phyloP scores from a whole-genome alignment of 2,329 filamentous ascomycete species.

The Penicillium sp. region DNA sequence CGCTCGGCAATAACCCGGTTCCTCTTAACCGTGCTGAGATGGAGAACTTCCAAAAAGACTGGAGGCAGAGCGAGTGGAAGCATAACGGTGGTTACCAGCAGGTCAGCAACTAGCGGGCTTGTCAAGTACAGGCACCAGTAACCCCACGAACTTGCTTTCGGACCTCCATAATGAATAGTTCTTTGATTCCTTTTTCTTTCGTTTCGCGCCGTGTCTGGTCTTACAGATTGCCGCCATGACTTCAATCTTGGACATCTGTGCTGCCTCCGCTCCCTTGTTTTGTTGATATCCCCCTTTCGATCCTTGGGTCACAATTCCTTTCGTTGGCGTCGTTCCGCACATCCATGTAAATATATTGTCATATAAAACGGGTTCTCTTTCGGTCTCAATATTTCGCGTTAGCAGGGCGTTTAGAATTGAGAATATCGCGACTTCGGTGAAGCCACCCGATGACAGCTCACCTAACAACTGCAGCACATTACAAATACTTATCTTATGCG shows the following conservation, averaged over 20 bases:
- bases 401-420: background rate
- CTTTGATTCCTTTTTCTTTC: background rate
- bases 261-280: background rate
- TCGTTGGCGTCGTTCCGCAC: slow-evolving; percentile 3
- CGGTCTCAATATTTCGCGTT: background rate
- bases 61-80: slow-evolving; percentile 37
- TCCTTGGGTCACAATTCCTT: background rate
- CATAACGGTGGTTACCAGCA: slow-evolving; percentile 26
- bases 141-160: slow-evolving; percentile 8
- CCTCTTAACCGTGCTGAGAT: slow-evolving; percentile 37
- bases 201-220: background rate
- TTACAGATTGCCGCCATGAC: background rate
- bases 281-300: slow-evolving; percentile 9
- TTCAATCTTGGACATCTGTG: background rate
- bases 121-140: background rate
- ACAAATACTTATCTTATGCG: background rate
- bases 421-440: background rate
- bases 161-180: slow-evolving; percentile 2
- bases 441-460: background rate
- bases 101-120: slow-evolving; percentile 16
- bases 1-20: slow-evolving; percentile 47
- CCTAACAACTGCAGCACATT: background rate
- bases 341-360: slow-evolving; percentile 5
- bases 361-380: background rate
- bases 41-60: slow-evolving; percentile 37